Conservation (phyloP, 331 rosid species). For the Rosa hybrid region DNA sequence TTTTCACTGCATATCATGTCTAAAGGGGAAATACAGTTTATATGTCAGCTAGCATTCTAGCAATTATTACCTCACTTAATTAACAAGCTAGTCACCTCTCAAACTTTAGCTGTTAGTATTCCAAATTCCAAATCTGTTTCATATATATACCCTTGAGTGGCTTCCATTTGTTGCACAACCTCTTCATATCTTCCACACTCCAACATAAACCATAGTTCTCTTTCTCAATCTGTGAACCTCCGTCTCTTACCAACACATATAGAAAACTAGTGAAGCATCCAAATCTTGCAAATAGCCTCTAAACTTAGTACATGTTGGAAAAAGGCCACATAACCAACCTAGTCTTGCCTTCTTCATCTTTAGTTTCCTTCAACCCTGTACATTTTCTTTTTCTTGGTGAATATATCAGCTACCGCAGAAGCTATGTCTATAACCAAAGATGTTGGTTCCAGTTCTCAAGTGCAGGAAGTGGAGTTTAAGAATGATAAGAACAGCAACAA, state of each 20-base stretch:
- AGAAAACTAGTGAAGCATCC: slow-evolving; percentile 4
- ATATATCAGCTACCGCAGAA: slow-evolving; percentile 64
- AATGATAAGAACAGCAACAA: slow-evolving; percentile 37
- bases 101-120: not conserved
- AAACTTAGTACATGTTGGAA: not conserved
- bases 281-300: not conserved
- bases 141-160: slow-evolving; percentile 3
- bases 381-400: slow-evolving; percentile 8
- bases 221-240: not conserved
- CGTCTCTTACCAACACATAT: not conserved
- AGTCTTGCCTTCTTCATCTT: not conserved
- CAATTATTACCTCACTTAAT: not conserved
- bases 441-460: slow-evolving; percentile 45
- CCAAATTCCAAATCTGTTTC: not conserved
- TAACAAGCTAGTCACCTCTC: not conserved
- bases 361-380: not conserved
- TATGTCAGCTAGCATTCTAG: not conserved
- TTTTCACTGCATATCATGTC: too few species aligned
- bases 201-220: not conserved
- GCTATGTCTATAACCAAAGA: slow-evolving; percentile 64
- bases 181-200: slow-evolving; percentile 5
- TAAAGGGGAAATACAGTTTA: not conserved
- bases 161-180: not conserved
- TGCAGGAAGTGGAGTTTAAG: slow-evolving; percentile 42
- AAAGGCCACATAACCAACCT: not conserved